phyloP scores from a whole-genome alignment of 768 basidiomycete genomes.

The Mycena chlorophos region DNA sequence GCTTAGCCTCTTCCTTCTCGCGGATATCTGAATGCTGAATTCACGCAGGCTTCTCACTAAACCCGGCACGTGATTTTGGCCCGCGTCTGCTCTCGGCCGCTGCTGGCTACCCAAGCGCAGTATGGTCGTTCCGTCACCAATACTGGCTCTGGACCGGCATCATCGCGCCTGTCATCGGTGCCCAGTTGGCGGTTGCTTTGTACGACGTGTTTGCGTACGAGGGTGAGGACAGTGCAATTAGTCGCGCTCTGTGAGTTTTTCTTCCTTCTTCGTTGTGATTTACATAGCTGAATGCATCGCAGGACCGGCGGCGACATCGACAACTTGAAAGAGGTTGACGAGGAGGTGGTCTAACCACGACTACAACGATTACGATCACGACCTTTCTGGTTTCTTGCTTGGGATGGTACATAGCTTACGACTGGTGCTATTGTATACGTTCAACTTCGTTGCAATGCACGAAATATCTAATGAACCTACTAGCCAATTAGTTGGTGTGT shows the following conservation, averaged over 20 bases:
- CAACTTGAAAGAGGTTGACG: background rate
- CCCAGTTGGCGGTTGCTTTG: slow-evolving; percentile 40
- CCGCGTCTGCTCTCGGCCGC: slow-evolving; percentile 55
- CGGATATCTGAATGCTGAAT: background rate
- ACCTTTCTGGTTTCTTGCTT: background rate
- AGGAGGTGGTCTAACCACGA: background rate
- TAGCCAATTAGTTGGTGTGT: too few species aligned
- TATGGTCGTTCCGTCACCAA: slow-evolving; percentile 38
- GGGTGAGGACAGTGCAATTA: slow-evolving; percentile 45
- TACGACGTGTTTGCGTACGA: slow-evolving; percentile 53
- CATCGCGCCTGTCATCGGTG: slow-evolving; percentile 49
- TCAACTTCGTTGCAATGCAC: too few species aligned
- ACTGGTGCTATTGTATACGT: too few species aligned
- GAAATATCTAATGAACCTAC: too few species aligned
- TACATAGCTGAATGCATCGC: too few species aligned
- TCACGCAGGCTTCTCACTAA: slow-evolving; percentile 42
- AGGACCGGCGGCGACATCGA: too few species aligned
- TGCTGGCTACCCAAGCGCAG: slow-evolving; percentile 51
- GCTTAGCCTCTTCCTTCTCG: background rate
- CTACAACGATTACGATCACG: too few species aligned
- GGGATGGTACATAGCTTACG: too few species aligned
- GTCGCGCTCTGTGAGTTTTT: slow-evolving; percentile 17
- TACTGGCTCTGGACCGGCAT: slow-evolving; percentile 61
- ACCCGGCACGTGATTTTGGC: slow-evolving; percentile 61
- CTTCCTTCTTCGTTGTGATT: too few species aligned